Base-by-base conservation (phyloP, 148 eudicot genomes). In the Drosera capensis region DNA sequence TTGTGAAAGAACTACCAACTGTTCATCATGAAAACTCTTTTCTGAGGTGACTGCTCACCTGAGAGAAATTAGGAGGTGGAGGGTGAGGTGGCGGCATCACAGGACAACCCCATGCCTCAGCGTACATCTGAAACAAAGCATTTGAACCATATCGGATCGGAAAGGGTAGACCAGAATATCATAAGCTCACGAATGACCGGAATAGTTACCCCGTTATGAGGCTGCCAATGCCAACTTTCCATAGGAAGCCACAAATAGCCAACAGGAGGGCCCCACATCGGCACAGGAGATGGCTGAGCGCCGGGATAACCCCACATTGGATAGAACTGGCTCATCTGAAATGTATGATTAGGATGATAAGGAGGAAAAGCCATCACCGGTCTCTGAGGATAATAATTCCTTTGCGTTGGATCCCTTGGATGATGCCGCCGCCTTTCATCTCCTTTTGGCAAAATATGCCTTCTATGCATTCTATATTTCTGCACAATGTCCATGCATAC, bases 61-160 rank as follows among this genome's bases (percentile, higher is more conserved):
- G 75, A 54, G 66, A 64, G 50, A 50, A 68, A 30, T 65, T 46
- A 8, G 55, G 28, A 21, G 63, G n/a, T 25, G 61, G 52, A 49
- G 49, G 54, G 12, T 52, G 56, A 19, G 68, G 61, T 14, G 69
- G 69, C 2, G 77, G 81, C 62, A 74, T 42, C 52, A 80, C 79
- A 0, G 88, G 95, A 58, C 80, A 70, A 9, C 90, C 90, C 95
- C 95, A 80, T 30, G 90, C 76, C 62, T 84, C 95, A 20, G 90
- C 90, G 40, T 74, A 71, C 77, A 79, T 51, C 94, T 76, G 77
- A 49, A 54, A 44, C 7, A 50, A 25, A 22, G n/a, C n/a, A n/a
- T n/a, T n/a, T n/a, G n/a, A n/a, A n/a, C n/a, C n/a, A n/a, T n/a
- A n/a, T n/a, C 31, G 9, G 31, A 3, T 9, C 31, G n/a, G n/a